Base-by-base conservation (phyloP, 345 rosid genomes). In the Geranium brycei region DNA sequence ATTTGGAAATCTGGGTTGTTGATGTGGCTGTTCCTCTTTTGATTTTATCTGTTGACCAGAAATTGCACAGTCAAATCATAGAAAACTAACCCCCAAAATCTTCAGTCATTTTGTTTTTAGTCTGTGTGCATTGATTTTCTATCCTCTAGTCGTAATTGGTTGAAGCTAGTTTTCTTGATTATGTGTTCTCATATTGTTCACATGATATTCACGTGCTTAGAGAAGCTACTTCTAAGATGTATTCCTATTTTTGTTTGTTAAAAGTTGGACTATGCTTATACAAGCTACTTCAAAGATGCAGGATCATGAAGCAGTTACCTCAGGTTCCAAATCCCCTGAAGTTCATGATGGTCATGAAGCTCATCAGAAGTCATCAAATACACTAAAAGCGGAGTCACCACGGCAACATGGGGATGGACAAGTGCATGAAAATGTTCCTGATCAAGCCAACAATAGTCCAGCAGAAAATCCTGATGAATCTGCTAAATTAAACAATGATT, bases 221-320 rank as follows among this genome's bases (percentile, higher is more conserved):
- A 7, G 2, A 35, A 35, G 7, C 41, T 35, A 35, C 41, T 35
- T 35, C 41, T 4, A 35, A 35, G 41, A 35, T 35, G 41, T 4
- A 35, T 35, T 35, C 41, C 10, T 4, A 4, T 35, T 35, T 35
- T 35, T 35, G 41, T 35, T 35, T 35, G 41, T 35, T 35, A 47
- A 47, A 47, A 47, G 15, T 47, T 47, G 53, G 7, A 7, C 3
- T 47, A 47, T 47, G 53, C 12, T 47, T 47, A 47, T 47, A 15
- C 53, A 8, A 47, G 12, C 53, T 47, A 47, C 14, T 13, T 47
- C 53, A 47, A 8, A 47, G 3, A 53, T 75, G 82, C 88, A 86
- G 95, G 80, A 59, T 68, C 59, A 63, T 73, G 82, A 73, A 69
- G 62, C 64, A 51, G 47, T 17, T 58, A 75, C 84, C 68, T 62